Evolutionary conservation across 2,329 filamentous ascomycete species (phyloP).

Genomic region (Aspergillus sp.): DNA sequence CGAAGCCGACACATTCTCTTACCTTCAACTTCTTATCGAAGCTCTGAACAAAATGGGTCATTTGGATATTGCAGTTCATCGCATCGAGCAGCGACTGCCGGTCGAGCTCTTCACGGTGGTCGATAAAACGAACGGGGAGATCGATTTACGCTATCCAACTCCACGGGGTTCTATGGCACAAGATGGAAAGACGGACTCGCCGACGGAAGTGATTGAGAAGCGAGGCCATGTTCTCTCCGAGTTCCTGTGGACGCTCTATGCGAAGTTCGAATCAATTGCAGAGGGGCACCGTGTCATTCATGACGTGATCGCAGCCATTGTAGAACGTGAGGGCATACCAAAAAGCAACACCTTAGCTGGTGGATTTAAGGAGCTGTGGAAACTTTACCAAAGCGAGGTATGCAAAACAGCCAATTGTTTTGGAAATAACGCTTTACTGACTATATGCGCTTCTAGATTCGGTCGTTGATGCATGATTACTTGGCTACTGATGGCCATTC

Average conservation of each 20-base stretch:
- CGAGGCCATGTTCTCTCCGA: slow-evolving; percentile 85
- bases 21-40: slow-evolving; percentile 84
- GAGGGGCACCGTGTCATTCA: slow-evolving; percentile 93
- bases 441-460: slow-evolving; percentile 56
- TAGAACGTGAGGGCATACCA: slow-evolving; percentile 71
- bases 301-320: slow-evolving; percentile 83
- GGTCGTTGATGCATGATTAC: slow-evolving; percentile 91
- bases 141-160: slow-evolving; percentile 89
- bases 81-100: slow-evolving; percentile 86
- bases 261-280: slow-evolving; percentile 95
- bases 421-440: neutral
- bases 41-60: slow-evolving; percentile 85
- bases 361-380: slow-evolving; percentile 96
- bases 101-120: slow-evolving; percentile 93
- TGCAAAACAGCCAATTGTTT: neutral
- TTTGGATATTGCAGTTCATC: slow-evolving; percentile 82
- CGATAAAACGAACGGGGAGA: slow-evolving; percentile 90
- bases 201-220: slow-evolving; percentile 70
- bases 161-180: slow-evolving; percentile 52
- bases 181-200: slow-evolving; percentile 58
- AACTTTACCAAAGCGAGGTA: slow-evolving; percentile 89
- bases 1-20: slow-evolving; percentile 92
- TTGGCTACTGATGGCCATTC: slow-evolving; percentile 86
- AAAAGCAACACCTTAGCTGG: slow-evolving; percentile 70
- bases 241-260: slow-evolving; percentile 86